These are phyloP conservation scores for Cystobasidium pallidum DNA, from an alignment of 1,284 basidiomycete species.

Conservation along the genomic window DNA sequence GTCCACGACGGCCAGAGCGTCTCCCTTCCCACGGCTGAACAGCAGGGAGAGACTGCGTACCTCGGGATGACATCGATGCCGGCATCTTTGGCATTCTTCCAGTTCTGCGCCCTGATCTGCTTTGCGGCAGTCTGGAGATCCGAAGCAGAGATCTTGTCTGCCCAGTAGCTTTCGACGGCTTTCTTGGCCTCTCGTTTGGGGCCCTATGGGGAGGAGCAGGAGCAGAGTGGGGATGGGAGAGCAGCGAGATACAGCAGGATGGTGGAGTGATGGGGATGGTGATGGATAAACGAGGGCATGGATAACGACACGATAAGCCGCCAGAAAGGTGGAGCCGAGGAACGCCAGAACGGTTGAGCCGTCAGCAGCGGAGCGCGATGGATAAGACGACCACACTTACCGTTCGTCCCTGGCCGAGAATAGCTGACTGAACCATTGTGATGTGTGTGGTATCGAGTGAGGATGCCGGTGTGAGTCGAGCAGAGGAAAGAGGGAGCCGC, in stretches of 20 bases:
- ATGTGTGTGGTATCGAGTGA: not conserved
- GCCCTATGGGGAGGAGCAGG: slow-evolving; percentile 58
- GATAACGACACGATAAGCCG: not conserved
- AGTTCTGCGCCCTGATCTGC: slow-evolving; percentile 86
- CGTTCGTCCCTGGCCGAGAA: not conserved
- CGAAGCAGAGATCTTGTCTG: slow-evolving; percentile 83
- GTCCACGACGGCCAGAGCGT: too few relatives aligned
- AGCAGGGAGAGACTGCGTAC: slow-evolving; percentile 59
- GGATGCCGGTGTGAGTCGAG: not conserved
- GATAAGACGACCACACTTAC: not conserved
- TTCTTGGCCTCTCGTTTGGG: slow-evolving; percentile 98
- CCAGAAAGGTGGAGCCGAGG: not conserved
- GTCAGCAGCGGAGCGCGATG: not conserved
- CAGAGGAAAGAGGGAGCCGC: not conserved
- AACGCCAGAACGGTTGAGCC: slow-evolving; percentile 29
- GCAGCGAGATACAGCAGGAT: not conserved
- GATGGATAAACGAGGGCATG: not conserved
- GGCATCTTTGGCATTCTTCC: slow-evolving; percentile 82
- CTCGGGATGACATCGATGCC: slow-evolving; percentile 92
- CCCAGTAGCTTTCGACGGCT: slow-evolving; percentile 96
- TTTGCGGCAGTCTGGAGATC: slow-evolving; percentile 87
- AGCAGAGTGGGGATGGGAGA: not conserved
- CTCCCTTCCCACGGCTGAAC: not conserved
- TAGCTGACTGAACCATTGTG: not conserved
- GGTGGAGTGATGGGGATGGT: not conserved